phyloP scores from a whole-genome alignment of 257 asterid genomes.

The Solanum tarapatanum region DNA sequence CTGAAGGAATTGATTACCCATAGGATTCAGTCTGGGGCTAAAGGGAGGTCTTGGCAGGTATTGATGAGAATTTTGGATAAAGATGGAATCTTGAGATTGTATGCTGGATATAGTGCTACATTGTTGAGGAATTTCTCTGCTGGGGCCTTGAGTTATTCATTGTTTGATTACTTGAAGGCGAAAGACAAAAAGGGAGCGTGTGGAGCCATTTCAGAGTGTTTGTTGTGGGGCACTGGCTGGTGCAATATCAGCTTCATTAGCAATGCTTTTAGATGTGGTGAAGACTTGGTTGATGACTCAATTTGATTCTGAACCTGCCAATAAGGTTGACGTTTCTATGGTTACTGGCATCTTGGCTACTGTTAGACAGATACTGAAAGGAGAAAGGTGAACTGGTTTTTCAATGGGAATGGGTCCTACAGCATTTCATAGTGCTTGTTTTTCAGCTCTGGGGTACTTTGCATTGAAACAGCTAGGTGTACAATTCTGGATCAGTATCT shows the following conservation, averaged over 20 bases:
- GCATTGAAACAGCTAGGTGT: conserved; percentile 83
- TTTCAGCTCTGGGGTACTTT: conserved; percentile 81
- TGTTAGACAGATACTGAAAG: conserved; percentile 66
- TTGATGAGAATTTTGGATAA: conserved; percentile 60
- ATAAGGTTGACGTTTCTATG: conserved; percentile 48
- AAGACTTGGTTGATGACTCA: conserved; percentile 93
- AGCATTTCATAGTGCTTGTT: conserved; percentile 76
- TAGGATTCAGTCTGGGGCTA: conserved; percentile 91
- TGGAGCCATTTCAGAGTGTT: conserved; percentile 83
- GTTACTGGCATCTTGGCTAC: conserved; percentile 43
- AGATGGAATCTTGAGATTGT: conserved; percentile 74
- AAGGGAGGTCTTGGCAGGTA: conserved; percentile 91
- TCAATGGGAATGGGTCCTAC: conserved; percentile 90
- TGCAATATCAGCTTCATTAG: conserved; percentile 73
- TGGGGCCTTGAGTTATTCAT: conserved; percentile 84
- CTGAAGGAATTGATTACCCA: conserved; percentile 80
- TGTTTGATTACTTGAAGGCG: conserved; percentile 79
- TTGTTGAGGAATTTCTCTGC: conserved; percentile 87
- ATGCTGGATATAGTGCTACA: conserved; percentile 89
- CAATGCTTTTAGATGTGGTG: conserved; percentile 81
- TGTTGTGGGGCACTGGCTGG: conserved; percentile 86
- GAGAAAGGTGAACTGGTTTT: conserved; percentile 77
- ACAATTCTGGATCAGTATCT: conserved; percentile 58
- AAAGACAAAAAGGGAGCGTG: conserved; percentile 23
- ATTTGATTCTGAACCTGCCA: conserved; percentile 45